phyloP scores from a whole-genome alignment of 108 stramenopile genomes.

The Cyclotella kingstonii region DNA sequence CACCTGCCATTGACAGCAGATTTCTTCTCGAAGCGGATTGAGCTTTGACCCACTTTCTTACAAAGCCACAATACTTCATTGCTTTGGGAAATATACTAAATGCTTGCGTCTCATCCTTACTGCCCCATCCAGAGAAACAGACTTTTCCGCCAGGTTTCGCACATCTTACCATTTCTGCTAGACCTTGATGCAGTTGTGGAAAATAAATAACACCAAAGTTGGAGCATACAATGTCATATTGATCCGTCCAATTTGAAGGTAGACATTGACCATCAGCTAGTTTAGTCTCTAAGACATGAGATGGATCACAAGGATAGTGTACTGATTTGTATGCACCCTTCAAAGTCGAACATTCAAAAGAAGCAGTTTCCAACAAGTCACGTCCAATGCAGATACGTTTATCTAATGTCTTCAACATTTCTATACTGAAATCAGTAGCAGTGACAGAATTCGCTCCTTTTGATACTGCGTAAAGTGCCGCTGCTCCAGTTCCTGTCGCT shows the following conservation, averaged over 20 bases:
- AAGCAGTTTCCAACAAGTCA: background rate
- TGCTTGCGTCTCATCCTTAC: constrained; percentile 1
- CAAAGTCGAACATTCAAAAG: background rate
- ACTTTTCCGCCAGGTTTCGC: constrained; percentile 17
- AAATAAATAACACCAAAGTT: constrained; percentile 30
- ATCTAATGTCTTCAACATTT: background rate
- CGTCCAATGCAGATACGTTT: background rate
- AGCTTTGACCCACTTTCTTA: constrained; percentile 1
- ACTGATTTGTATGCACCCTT: background rate
- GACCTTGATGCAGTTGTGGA: constrained; percentile 1
- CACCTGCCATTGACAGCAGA: background rate
- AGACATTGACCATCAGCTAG: constrained; percentile 12
- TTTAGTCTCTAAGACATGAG: background rate
- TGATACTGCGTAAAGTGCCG: constrained; percentile 6
- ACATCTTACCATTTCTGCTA: constrained; percentile 12
- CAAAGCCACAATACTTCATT: constrained; percentile 7
- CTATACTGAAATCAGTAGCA: constrained; percentile 8
- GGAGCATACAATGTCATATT: constrained; percentile 6
- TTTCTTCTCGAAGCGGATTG: background rate
- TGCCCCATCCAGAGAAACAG: constrained; percentile 16
- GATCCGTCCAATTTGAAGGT: constrained; percentile 7
- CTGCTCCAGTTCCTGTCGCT: constrained; percentile 15
- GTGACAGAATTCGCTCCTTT: constrained; percentile 5
- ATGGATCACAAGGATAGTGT: background rate
- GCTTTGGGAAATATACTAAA: constrained; percentile 14